phyloP scores from a whole-genome alignment of 2,329 filamentous ascomycete species.

The Alternaria sp. region DNA sequence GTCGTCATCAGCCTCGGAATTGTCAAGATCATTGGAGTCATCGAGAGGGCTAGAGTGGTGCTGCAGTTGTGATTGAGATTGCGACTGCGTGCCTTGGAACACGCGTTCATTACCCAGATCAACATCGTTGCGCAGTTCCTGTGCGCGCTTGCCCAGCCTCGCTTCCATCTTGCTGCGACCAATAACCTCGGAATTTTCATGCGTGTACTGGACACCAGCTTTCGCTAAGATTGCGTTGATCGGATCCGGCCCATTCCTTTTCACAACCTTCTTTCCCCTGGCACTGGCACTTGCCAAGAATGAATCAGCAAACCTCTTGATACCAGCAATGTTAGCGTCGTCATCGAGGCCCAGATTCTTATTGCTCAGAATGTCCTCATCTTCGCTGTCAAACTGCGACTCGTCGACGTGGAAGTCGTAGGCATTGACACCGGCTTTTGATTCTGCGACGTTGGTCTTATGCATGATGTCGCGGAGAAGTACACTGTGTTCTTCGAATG shows the following conservation, averaged over 20 bases:
- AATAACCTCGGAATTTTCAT: conserved; percentile 95
- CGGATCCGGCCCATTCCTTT: conserved; percentile 69
- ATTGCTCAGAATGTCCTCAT: conserved; percentile 40
- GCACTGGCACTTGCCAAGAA: conserved; percentile 33
- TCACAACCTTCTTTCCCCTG: conserved; percentile 50
- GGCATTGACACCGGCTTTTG: conserved; percentile 82
- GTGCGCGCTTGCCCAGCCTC: conserved; percentile 79
- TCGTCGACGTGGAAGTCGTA: conserved; percentile 70
- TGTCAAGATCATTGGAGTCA: background rate
- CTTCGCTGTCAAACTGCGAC: conserved; percentile 39
- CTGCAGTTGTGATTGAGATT: conserved; percentile 46
- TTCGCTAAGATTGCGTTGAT: conserved; percentile 88
- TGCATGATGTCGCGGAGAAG: conserved; percentile 95
- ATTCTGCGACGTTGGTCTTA: conserved; percentile 97
- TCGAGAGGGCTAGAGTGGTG: conserved; percentile 21
- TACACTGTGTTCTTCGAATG: conserved; percentile 79
- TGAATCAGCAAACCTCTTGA: conserved; percentile 60
- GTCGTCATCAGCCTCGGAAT: conserved; percentile 24
- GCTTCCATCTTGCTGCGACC: conserved; percentile 93
- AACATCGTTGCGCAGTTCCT: conserved; percentile 64
- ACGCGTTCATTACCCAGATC: conserved; percentile 64
- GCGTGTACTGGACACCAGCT: conserved; percentile 92
- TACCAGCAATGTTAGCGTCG: conserved; percentile 61
- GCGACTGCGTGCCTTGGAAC: conserved; percentile 62
- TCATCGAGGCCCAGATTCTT: conserved; percentile 40